Conservation (phyloP, 2,329 filamentous ascomycete genomes). For the Verticillium zaregamsianum region DNA sequence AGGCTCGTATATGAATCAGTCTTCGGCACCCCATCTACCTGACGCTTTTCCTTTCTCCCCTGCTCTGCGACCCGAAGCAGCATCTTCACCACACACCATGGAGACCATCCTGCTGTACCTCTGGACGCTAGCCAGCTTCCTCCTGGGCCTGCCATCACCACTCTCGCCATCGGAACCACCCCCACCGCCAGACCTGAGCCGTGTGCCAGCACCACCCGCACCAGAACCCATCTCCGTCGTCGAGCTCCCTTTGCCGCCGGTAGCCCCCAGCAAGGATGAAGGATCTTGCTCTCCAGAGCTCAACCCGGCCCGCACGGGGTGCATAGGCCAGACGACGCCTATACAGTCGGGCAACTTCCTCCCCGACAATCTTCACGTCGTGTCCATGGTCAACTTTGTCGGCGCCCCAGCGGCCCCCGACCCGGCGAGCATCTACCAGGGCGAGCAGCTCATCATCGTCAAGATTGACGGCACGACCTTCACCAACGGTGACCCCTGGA, state of each 20-base stretch:
- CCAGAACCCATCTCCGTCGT: conserved; percentile 29
- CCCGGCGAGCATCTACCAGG: conserved; percentile 34
- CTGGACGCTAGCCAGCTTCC: not conserved
- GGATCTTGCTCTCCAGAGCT: conserved; percentile 27
- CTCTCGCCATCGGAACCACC: not conserved
- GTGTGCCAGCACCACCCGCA: conserved; percentile 17
- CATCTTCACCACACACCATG: not conserved
- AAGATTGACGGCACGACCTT: conserved; percentile 36
- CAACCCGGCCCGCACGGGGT: conserved; percentile 32
- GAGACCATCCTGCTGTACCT: not conserved
- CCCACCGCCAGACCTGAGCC: not conserved
- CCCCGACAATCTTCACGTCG: conserved; percentile 37
- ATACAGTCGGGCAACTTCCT: conserved; percentile 23
- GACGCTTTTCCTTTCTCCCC: too few relatives aligned
- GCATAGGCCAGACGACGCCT: conserved; percentile 19
- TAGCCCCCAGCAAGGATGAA: conserved; percentile 15
- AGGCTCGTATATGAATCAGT: too few relatives aligned
- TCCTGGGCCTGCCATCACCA: not conserved
- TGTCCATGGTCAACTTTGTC: conserved; percentile 32
- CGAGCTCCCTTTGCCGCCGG: conserved; percentile 32
- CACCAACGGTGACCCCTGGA: conserved; percentile 40
- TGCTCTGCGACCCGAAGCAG: not conserved
- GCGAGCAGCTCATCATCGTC: conserved; percentile 36
- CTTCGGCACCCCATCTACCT: too few relatives aligned
- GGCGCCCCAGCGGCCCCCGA: conserved; percentile 35